These are phyloP conservation scores for Schwanniomyces yamadae DNA, from an alignment of 805 yeast genomes.

Conservation along the genomic window DNA sequence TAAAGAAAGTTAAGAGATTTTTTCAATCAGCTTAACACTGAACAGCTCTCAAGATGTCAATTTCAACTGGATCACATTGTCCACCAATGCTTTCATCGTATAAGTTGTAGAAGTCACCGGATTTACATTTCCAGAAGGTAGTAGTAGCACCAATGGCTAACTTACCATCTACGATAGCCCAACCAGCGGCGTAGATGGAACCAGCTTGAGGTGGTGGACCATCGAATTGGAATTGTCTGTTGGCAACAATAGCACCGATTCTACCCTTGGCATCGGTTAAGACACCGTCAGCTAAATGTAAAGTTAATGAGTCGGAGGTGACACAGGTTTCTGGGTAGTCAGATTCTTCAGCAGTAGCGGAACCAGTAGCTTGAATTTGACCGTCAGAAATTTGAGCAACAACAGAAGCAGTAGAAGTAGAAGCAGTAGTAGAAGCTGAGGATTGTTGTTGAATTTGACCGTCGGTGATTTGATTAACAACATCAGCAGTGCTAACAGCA, in stretches of 20 bases:
- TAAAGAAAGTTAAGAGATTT: no score
- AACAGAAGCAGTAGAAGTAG: conserved; percentile 17
- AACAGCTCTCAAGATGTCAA: conserved; percentile 15
- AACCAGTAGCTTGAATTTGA: conserved; percentile 10
- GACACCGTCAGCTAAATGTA: conserved; percentile 51
- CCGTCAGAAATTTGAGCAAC: conserved; percentile 38
- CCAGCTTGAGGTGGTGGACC: conserved; percentile 83
- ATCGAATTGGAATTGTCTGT: conserved; percentile 76
- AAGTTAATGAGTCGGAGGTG: conserved; percentile 49
- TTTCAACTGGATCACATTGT: conserved; percentile 34
- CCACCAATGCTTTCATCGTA: conserved; percentile 58
- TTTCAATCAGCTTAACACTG: conserved; percentile 15
- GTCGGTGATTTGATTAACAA: conserved; percentile 36
- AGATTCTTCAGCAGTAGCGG: conserved; percentile 12
- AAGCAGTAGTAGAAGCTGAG: conserved; percentile 15
- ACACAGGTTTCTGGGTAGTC: conserved; percentile 38
- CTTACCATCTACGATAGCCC: conserved; percentile 54
- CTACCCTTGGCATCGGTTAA: conserved; percentile 62
- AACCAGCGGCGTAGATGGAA: conserved; percentile 61
- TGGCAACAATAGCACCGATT: conserved; percentile 76
- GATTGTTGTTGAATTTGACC: conserved; percentile 26
- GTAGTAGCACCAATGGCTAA: conserved; percentile 63
- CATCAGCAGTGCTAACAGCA: conserved; percentile 25
- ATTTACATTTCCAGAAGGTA: conserved; percentile 69
- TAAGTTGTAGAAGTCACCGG: conserved; percentile 77